Conservation (phyloP, 805 yeast genomes). For the Nakazawaea laoshanensis region DNA sequence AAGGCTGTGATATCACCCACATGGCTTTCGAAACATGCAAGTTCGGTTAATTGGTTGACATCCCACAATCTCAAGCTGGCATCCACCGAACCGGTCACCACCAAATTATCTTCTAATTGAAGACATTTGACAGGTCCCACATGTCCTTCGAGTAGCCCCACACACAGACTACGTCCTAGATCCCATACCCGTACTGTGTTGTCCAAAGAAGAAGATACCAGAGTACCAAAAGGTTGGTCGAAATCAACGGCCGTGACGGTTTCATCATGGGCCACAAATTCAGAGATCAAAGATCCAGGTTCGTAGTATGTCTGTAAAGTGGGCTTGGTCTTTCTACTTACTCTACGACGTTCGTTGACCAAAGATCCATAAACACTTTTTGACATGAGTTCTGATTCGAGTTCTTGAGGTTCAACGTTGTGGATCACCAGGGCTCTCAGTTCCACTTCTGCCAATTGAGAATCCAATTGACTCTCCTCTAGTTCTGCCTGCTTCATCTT, state of each 20-base stretch:
- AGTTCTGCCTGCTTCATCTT: constrained; percentile 53
- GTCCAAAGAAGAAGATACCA: constrained; percentile 74
- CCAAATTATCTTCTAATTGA: constrained; percentile 43
- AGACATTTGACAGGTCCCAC: constrained; percentile 48
- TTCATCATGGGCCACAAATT: constrained; percentile 44
- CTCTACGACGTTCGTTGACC: constrained; percentile 18
- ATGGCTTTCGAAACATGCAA: constrained; percentile 53
- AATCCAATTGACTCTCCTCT: constrained; percentile 49
- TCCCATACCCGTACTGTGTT: constrained; percentile 83
- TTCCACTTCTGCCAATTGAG: constrained; percentile 32
- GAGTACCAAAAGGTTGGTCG: constrained; percentile 65
- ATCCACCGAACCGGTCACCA: constrained; percentile 53
- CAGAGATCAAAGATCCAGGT: constrained; percentile 46
- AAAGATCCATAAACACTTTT: constrained; percentile 37
- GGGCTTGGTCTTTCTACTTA: constrained; percentile 45
- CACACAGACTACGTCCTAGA: constrained; percentile 42
- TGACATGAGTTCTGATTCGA: constrained; percentile 24
- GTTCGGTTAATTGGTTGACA: constrained; percentile 19
- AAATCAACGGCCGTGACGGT: constrained; percentile 53
- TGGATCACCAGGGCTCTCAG: constrained; percentile 33
- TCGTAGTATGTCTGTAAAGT: constrained; percentile 57
- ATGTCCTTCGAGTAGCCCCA: constrained; percentile 54
- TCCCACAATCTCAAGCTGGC: constrained; percentile 61
- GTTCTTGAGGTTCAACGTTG: constrained; percentile 23
- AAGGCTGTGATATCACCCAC: constrained; percentile 60